Base-by-base conservation (phyloP, 345 rosid genomes). In the Pelargonium nanum region DNA sequence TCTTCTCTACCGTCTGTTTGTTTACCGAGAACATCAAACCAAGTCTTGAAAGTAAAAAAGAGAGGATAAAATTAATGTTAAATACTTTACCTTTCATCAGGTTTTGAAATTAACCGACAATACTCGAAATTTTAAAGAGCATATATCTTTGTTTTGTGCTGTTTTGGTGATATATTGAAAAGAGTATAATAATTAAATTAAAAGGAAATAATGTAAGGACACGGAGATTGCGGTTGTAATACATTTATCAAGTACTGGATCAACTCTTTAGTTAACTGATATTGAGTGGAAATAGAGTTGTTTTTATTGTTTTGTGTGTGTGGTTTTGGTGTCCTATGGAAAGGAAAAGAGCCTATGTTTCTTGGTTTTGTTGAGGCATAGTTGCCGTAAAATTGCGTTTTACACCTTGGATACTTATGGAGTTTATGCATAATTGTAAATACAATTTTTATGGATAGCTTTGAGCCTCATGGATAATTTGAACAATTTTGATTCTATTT, bases 1-100 rank as follows among this genome's bases (percentile, higher is more conserved):
- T 25, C 44, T 13, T 50, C 17, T 23, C 44, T 22, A 56, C 21
- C 22, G 62, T 59, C 65, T 53, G 26, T 55, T 57, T 51, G n/a
- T 13, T 57, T 21, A 40, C 15, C 48, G 48, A 40, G 8, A 26
- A n/a, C 16, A 4, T 50, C 19, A 2, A 50, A 21, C 16, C 19
- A 2, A 15, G n/a, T n/a, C n/a, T n/a, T n/a, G n/a, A n/a, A n/a
- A n/a, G n/a, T n/a, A n/a, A n/a, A n/a, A n/a, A n/a, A n/a, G n/a
- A n/a, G n/a, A n/a, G n/a, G n/a, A n/a, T n/a, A n/a, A n/a, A n/a
- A n/a, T n/a, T n/a, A n/a, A n/a, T n/a, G n/a, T n/a, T n/a, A n/a
- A n/a, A n/a, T n/a, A n/a, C 16, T 40, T 40, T 40, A 40, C 15
- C 16, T 40, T 40, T 40, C 48, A 17, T 6, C 15, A 40, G 2